Base-by-base conservation (phyloP, 148 eudicot species). In the Fagopyrum esculentum region DNA sequence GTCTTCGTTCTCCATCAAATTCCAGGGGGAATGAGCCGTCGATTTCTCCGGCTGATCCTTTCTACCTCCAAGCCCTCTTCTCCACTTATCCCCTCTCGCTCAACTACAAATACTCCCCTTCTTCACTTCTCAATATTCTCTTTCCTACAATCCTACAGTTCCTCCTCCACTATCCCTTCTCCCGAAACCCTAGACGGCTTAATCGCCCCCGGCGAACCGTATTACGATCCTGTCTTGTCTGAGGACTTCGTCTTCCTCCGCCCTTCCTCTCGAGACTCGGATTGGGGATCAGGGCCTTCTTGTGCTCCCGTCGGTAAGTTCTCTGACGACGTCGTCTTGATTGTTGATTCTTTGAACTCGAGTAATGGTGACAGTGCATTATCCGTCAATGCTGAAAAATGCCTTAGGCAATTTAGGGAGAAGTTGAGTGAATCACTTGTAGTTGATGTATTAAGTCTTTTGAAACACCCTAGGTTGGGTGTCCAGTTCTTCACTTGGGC, bases 401-500 rank as follows among this genome's bases (percentile, higher is more conserved):
- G 80, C 77, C 86, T 95, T 72, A 84, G 92, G 89, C 80, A 85
- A 60, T 89, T 85, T 78, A 90, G 99, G 75, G 84, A 75, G 43
- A 85, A 82, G 72, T 68, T 95, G 78, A 80, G 84, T 78, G 90
- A 81, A 66, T 45, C 74, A 60, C 72, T 92, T 57, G 94, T 95
- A 3, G 81, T 87, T 84, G 86, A 87, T 82, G 97, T 95, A 72
- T 82, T 92, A 71, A 81, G 77, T 61, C 78, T 85, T 75, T 76
- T 90, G 51, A 81, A 81, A 35, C 89, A 84, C 76, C 84, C 86
- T 82, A 85, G 87, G 44, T 80, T 90, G 81, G 85, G 89, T 78
- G 91, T 90, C 52, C 83, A 88, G 77, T 95, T 95, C 82, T 92
- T 95, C 74, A 49, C 86, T 57, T 95, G 99, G 99, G 96, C 90